Percentiles rank a stretch among this genome's conserved stretches.
Conservation (phyloP, 306 rosid genomes). For the Vachellia collinsii region DNA sequence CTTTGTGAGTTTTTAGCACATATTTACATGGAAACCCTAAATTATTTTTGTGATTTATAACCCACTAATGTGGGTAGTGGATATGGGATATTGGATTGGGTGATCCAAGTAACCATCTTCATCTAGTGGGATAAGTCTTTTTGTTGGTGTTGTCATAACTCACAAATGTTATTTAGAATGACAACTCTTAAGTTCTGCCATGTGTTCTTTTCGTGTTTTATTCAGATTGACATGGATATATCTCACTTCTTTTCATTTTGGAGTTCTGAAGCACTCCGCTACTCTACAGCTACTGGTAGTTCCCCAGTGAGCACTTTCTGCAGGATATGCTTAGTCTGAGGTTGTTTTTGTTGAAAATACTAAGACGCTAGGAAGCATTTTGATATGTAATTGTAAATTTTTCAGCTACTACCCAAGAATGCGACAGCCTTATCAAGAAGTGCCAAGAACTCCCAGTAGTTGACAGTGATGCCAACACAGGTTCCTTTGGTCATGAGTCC, state of each 20-base stretch:
- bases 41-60: neutral
- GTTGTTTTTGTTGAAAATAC: neutral
- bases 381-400: neutral
- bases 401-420: neutral
- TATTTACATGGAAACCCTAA: neutral
- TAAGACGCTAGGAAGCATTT: neutral
- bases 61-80: neutral
- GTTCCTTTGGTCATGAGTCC: neutral
- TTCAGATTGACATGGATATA: neutral
- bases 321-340: neutral
- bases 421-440: neutral
- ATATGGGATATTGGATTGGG: neutral
- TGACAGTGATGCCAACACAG: neutral
- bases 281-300: neutral
- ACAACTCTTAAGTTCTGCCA: neutral
- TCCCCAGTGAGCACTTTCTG: neutral
- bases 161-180: neutral
- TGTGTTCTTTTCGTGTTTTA: neutral
- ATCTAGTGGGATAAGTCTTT: neutral
- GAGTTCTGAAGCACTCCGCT: neutral
- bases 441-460: neutral
- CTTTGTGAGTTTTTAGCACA: neutral
- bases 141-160: neutral
- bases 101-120: neutral
- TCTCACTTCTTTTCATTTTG: neutral